These are phyloP conservation scores for Aspergillus steynii DNA, from an alignment of 495 filamentous ascomycete species.

Conservation along the genomic window DNA sequence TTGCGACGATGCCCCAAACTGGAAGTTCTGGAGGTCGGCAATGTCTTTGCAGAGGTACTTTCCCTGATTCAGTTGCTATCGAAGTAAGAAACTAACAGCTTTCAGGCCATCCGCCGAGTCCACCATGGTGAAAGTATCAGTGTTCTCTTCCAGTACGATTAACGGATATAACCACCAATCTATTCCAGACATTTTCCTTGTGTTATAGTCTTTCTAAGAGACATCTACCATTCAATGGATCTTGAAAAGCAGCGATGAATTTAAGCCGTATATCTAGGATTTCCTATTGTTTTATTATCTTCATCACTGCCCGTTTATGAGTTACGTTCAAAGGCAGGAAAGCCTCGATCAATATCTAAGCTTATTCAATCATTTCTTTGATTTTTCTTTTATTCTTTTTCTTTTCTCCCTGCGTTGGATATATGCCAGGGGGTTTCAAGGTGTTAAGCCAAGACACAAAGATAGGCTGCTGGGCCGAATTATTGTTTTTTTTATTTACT, in stretches of 20 bases:
- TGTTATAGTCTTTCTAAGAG: conserved; percentile 10
- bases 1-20: conserved; percentile 74
- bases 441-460: conserved; percentile 9
- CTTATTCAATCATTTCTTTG: conserved; percentile 16
- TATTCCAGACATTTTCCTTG: conserved; percentile 5
- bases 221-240: conserved; percentile 6
- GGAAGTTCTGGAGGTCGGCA: conserved; percentile 87
- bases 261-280: conserved; percentile 18
- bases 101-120: conserved; percentile 87
- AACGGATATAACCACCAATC: conserved; percentile 20
- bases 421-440: not conserved
- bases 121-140: conserved; percentile 99
- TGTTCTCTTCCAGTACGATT: conserved; percentile 90
- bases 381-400: conserved; percentile 10
- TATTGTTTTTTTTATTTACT: conserved; percentile 14
- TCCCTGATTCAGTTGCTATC: conserved; percentile 8
- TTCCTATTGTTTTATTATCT: conserved; percentile 7
- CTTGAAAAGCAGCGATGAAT: conserved; percentile 24
- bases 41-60: conserved; percentile 87
- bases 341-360: conserved; percentile 20
- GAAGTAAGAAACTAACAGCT: not conserved
- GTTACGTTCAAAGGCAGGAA: conserved; percentile 13
- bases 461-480: conserved; percentile 17
- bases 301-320: conserved; percentile 1
- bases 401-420: not conserved